Percentiles rank a stretch among this genome's conserved stretches.
Evolutionary conservation across 1,284 basidiomycete genomes (phyloP).

Genomic region (Vanrija sp.): DNA sequence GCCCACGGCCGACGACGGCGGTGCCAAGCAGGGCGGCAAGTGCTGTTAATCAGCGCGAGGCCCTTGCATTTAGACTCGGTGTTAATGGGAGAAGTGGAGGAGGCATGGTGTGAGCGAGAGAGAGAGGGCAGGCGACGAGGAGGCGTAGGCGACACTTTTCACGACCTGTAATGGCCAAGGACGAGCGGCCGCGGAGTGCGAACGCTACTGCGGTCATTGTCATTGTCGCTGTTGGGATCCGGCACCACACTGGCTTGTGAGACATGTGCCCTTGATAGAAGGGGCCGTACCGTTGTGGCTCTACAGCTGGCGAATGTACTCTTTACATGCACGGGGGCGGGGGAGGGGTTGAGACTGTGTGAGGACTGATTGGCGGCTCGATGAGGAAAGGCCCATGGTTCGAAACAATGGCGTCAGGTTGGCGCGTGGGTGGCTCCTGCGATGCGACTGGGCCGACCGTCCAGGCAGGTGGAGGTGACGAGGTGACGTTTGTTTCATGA

Average conservation of each 20-base stretch:
- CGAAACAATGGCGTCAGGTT: no score
- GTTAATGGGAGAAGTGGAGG: conserved; percentile 1
- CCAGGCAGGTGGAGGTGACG: background rate
- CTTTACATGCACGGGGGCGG: conserved; percentile 7
- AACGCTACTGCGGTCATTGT: no score
- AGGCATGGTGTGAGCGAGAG: background rate
- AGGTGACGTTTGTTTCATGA: background rate
- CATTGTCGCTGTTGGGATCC: background rate
- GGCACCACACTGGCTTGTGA: background rate
- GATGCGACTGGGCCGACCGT: no score
- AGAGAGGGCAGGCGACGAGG: background rate
- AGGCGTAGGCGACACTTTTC: background rate
- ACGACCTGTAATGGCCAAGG: conserved; percentile 20
- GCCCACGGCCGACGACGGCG: conserved; percentile 52
- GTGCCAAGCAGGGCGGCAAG: conserved; percentile 46
- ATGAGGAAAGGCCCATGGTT: no score
- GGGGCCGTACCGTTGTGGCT: conserved; percentile 8
- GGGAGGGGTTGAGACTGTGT: no score
- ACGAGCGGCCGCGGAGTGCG: background rate
- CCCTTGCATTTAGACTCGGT: background rate
- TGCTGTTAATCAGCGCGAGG: conserved; percentile 40
- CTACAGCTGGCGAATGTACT: conserved; percentile 18
- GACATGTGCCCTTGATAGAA: conserved; percentile 10
- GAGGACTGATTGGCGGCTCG: no score
- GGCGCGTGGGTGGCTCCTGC: background rate